These are phyloP conservation scores for Tuber microsphaerosporum DNA, from an alignment of 495 filamentous ascomycete genomes.

Conservation along the genomic window DNA sequence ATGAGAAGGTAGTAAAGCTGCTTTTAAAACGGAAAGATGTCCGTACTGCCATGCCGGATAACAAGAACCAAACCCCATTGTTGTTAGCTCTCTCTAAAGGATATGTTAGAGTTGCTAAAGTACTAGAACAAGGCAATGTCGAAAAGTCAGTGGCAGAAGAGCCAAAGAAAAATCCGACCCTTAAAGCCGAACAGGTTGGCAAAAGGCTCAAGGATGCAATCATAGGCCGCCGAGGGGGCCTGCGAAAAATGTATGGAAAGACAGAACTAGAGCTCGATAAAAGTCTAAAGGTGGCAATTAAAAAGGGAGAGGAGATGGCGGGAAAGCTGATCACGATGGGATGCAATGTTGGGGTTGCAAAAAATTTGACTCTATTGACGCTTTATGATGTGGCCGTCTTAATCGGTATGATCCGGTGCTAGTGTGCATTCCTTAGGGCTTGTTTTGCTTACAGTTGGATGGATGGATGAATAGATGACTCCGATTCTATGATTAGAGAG, in stretches of 20 bases:
- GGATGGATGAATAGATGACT: too few relatives aligned
- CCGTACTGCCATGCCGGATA: too few relatives aligned
- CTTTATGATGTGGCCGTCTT: conserved; percentile 28
- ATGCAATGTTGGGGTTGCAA: conserved; percentile 10
- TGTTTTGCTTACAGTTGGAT: too few relatives aligned
- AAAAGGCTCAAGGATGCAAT: background rate
- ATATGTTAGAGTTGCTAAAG: too few relatives aligned
- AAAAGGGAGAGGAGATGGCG: background rate
- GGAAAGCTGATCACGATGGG: background rate
- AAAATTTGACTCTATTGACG: conserved; percentile 11
- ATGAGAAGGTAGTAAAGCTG: too few relatives aligned
- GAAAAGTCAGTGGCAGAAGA: too few relatives aligned
- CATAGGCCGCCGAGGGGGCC: background rate
- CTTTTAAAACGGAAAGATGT: too few relatives aligned
- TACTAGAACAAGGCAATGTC: too few relatives aligned
- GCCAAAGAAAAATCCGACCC: too few relatives aligned
- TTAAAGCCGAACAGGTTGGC: background rate
- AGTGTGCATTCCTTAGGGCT: background rate
- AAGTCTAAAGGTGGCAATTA: background rate
- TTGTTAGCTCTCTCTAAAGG: too few relatives aligned
- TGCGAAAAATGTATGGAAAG: background rate
- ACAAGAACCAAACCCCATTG: too few relatives aligned
- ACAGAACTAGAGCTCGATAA: background rate
- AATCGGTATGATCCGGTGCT: conserved; percentile 13
- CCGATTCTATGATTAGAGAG: too few relatives aligned